Percentiles rank a stretch among this genome's conserved stretches.
phyloP scores from a whole-genome alignment of 2,329 filamentous ascomycete genomes.

The Sclerotinia glacialis region DNA sequence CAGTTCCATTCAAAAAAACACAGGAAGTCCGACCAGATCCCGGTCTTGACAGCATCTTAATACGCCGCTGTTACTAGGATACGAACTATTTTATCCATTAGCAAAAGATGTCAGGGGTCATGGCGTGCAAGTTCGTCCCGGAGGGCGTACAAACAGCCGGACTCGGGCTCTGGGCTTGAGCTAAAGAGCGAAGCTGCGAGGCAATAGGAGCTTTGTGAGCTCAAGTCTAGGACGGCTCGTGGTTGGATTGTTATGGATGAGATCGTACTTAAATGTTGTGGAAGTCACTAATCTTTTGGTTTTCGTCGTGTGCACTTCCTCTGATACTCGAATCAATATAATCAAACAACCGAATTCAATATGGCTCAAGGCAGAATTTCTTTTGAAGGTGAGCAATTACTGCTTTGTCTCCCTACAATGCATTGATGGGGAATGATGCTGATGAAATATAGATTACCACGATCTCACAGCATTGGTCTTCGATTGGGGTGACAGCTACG shows the following conservation, averaged over 20 bases:
- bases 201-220: neutral
- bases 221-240: neutral
- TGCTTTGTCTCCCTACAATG: neutral
- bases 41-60: neutral
- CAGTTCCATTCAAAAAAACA: neutral
- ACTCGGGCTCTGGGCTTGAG: slow-evolving; percentile 10
- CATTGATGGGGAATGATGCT: neutral
- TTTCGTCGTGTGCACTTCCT: neutral
- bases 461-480: slow-evolving; percentile 51
- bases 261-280: slow-evolving; percentile 12
- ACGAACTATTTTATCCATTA: neutral
- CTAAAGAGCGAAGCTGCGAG: slow-evolving; percentile 15
- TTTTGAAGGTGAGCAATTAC: slow-evolving; percentile 19
- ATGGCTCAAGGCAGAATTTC: slow-evolving; percentile 15
- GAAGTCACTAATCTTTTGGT: neutral
- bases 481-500: slow-evolving; percentile 65
- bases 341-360: neutral
- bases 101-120: neutral
- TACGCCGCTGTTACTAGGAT: neutral
- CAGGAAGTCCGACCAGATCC: slow-evolving; percentile 8
- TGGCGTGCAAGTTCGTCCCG: slow-evolving; percentile 17
- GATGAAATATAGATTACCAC: slow-evolving; percentile 46
- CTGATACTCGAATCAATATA: neutral
- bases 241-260: neutral
- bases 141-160: slow-evolving; percentile 17